phyloP scores from a whole-genome alignment of 2,329 filamentous ascomycete genomes.

The Botrytis squamosa region DNA sequence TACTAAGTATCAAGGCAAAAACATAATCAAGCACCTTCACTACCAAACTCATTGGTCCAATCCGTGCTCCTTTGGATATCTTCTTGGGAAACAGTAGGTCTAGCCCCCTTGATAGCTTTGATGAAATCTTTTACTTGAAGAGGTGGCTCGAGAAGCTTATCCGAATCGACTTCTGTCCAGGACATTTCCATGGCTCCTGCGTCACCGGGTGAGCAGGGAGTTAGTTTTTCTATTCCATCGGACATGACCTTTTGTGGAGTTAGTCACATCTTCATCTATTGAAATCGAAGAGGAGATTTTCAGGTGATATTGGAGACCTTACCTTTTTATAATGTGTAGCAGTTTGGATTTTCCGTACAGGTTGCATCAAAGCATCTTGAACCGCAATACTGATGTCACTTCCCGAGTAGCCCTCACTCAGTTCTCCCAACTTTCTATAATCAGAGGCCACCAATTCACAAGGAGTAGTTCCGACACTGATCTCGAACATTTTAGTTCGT shows the following conservation, averaged over 20 bases:
- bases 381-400: conserved; percentile 96
- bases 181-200: conserved; percentile 85
- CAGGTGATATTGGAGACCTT: conserved; percentile 28
- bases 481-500: conserved; percentile 77
- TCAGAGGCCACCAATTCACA: conserved; percentile 78
- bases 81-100: conserved; percentile 85
- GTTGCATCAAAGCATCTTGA: conserved; percentile 96
- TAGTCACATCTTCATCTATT: conserved; percentile 3
- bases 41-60: conserved; percentile 96
- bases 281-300: neutral
- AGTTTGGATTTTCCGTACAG: conserved; percentile 92
- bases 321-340: conserved; percentile 98
- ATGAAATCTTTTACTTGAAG: conserved; percentile 90
- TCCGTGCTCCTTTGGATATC: conserved; percentile 83
- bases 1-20: neutral
- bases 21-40: conserved; percentile 60
- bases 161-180: conserved; percentile 83
- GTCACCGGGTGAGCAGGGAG: conserved; percentile 93
- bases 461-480: conserved; percentile 89
- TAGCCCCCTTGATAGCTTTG: conserved; percentile 81
- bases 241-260: conserved; percentile 58
- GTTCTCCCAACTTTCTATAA: conserved; percentile 73
- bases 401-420: conserved; percentile 92
- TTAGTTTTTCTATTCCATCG: conserved; percentile 67
- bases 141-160: conserved; percentile 81